These are phyloP conservation scores for Amphirosellinia nigrospora DNA, from an alignment of 495 filamentous ascomycete species.

Conservation along the genomic window DNA sequence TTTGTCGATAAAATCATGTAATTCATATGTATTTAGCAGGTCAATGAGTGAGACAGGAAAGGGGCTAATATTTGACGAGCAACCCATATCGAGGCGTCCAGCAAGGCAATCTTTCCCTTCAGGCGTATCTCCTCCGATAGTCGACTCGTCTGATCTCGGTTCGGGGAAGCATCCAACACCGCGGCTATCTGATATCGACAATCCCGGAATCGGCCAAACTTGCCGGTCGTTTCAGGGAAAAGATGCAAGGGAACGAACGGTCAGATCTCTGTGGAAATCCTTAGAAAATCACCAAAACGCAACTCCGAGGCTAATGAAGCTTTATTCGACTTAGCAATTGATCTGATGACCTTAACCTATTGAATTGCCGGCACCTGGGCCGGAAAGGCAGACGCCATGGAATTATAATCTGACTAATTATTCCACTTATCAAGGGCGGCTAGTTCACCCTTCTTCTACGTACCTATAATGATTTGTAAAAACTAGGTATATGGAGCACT, in stretches of 20 bases:
- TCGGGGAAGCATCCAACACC: too few species aligned
- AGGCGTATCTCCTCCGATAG: not conserved
- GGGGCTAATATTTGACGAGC: not conserved
- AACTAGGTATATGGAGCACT: too few species aligned
- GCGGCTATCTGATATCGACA: too few species aligned
- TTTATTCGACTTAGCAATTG: not conserved
- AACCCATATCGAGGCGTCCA: not conserved
- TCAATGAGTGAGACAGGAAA: not conserved
- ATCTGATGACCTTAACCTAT: not conserved
- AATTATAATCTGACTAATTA: not conserved
- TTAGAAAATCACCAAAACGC: too few species aligned
- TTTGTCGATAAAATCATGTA: not conserved
- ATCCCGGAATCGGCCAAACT: not conserved
- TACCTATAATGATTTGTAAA: too few species aligned
- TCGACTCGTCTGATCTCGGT: not conserved
- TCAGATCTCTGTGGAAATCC: not conserved
- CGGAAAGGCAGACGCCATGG: not conserved
- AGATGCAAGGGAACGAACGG: not conserved
- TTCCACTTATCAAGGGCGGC: too few species aligned
- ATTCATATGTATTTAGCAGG: not conserved
- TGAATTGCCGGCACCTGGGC: not conserved
- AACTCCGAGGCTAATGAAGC: not conserved
- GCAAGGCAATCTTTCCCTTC: slow-evolving; percentile 13
- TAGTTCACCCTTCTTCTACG: too few species aligned
- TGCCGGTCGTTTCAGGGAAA: not conserved